Conservation (phyloP, 768 basidiomycete genomes). For the Leccinum ochraceum region DNA sequence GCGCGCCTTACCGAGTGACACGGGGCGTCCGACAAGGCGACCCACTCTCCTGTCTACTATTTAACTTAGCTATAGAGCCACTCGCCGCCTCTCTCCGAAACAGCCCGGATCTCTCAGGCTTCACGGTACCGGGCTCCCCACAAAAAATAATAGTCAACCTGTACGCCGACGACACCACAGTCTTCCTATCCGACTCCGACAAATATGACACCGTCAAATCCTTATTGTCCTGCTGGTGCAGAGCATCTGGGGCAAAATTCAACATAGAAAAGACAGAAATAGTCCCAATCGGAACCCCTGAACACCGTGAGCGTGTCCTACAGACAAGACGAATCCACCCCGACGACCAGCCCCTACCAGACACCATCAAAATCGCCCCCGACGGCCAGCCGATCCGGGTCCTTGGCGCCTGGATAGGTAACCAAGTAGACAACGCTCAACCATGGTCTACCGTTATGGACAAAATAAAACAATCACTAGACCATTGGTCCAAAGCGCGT, state of each 20-base stretch:
- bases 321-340: not conserved
- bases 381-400: no score
- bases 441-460: not conserved
- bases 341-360: not conserved
- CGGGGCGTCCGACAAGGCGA: conserved; percentile 39
- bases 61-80: conserved; percentile 34
- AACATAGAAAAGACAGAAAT: conserved; percentile 28
- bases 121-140: not conserved
- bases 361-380: not conserved
- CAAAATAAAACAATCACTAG: no score
- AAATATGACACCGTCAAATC: not conserved
- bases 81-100: not conserved
- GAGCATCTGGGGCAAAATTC: conserved; percentile 12
- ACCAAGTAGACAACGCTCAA: not conserved
- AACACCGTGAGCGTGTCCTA: not conserved
- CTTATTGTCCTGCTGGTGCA: conserved; percentile 41
- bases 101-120: not conserved
- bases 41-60: conserved; percentile 35
- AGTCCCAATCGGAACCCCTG: conserved; percentile 23
- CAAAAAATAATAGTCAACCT: not conserved
- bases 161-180: not conserved
- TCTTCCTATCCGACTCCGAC: not conserved
- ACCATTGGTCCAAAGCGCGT: no score
- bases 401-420: not conserved
- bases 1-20: not conserved